These are phyloP conservation scores for Macrophomina phaseolina DNA, from an alignment of 2,329 filamentous ascomycete genomes.

Conservation along the genomic window DNA sequence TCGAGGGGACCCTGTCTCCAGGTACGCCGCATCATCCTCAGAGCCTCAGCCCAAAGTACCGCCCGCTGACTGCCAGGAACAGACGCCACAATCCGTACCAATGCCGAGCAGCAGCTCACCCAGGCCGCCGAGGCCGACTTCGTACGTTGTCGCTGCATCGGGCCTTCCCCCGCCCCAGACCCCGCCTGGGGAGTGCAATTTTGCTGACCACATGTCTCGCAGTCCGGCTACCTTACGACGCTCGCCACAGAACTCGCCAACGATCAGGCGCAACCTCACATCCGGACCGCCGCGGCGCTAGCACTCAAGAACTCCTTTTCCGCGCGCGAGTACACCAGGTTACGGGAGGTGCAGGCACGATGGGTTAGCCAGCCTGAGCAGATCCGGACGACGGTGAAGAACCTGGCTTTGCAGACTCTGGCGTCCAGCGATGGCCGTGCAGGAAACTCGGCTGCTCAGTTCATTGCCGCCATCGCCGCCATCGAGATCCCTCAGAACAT, in stretches of 20 bases:
- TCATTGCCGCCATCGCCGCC: slow-evolving; percentile 90
- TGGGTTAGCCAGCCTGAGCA: slow-evolving; percentile 86
- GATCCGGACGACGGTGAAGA: slow-evolving; percentile 87
- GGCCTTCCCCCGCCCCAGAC: slow-evolving; percentile 37
- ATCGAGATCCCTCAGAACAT: slow-evolving; percentile 93
- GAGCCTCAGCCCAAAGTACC: slow-evolving; percentile 4
- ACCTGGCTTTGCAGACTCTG: slow-evolving; percentile 86
- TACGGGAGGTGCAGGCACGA: slow-evolving; percentile 90
- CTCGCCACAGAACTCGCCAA: slow-evolving; percentile 95
- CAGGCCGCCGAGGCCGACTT: slow-evolving; percentile 96
- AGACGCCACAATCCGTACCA: slow-evolving; percentile 90
- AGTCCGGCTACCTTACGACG: slow-evolving; percentile 92
- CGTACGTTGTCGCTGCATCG: slow-evolving; percentile 63
- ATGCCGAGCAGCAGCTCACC: slow-evolving; percentile 90
- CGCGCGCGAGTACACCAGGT: slow-evolving; percentile 83
- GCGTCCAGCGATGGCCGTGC: slow-evolving; percentile 79
- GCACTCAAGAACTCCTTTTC: slow-evolving; percentile 98
- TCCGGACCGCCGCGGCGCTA: slow-evolving; percentile 92
- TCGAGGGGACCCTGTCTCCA: slow-evolving; percentile 93
- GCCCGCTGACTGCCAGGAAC: slow-evolving; percentile 44
- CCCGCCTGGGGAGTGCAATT: slow-evolving; percentile 14
- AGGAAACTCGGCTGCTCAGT: slow-evolving; percentile 88
- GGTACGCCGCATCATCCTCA: slow-evolving; percentile 60
- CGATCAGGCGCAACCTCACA: slow-evolving; percentile 79
- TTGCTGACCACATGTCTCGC: slow-evolving; percentile 33